Evolutionary conservation across 495 filamentous ascomycete genomes (phyloP).

Genomic region (Amniculicola lignicola): DNA sequence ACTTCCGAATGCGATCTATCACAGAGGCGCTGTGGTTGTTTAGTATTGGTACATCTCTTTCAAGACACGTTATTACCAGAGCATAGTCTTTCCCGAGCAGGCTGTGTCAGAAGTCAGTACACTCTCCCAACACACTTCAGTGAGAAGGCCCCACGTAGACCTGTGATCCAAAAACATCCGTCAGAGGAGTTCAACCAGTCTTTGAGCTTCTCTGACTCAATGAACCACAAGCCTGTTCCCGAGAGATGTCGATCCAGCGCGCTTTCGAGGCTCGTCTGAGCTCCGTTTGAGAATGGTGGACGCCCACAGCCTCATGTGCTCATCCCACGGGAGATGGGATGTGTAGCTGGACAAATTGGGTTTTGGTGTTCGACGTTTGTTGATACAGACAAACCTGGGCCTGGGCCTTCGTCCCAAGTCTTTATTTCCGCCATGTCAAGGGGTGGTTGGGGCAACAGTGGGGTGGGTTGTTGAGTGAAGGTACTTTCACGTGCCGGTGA

Average conservation of each 20-base stretch:
- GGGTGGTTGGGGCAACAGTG: too few relatives aligned
- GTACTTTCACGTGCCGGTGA: not conserved
- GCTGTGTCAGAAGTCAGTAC: not conserved
- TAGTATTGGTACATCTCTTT: not conserved
- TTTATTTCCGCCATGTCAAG: too few relatives aligned
- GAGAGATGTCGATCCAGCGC: not conserved
- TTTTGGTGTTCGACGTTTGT: too few relatives aligned
- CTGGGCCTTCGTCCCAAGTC: not conserved
- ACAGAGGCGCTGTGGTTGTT: not conserved
- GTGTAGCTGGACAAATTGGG: too few relatives aligned
- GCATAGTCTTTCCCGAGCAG: conserved; percentile 6
- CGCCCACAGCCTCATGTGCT: too few relatives aligned
- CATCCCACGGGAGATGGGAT: too few relatives aligned
- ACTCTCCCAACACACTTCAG: too few relatives aligned
- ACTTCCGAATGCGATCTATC: not conserved
- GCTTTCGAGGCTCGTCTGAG: not conserved
- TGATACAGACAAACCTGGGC: too few relatives aligned
- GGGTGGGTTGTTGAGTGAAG: too few relatives aligned
- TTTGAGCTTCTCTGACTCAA: conserved; percentile 1
- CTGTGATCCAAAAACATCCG: not conserved
- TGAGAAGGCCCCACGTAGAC: not conserved
- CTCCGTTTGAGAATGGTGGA: not conserved
- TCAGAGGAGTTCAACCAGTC: not conserved
- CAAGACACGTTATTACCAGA: too few relatives aligned
- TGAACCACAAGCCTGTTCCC: conserved; percentile 4